phyloP scores from a whole-genome alignment of 2,329 filamentous ascomycete species.

The Aspergillus brasiliensis region DNA sequence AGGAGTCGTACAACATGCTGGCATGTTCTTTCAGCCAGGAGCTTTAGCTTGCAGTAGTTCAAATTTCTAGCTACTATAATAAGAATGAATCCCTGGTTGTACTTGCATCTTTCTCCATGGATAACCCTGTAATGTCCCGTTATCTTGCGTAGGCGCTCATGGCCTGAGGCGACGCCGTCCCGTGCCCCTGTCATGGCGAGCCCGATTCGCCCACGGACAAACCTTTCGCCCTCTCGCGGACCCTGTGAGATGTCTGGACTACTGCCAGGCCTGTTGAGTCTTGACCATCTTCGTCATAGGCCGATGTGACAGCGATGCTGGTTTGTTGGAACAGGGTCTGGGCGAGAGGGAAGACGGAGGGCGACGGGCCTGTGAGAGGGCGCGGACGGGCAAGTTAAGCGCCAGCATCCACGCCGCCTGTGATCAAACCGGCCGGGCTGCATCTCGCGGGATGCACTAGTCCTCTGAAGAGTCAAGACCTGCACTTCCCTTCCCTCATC shows the following conservation, averaged over 20 bases:
- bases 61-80: constrained; percentile 11
- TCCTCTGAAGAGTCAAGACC: constrained; percentile 22
- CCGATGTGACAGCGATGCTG: constrained; percentile 18
- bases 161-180: background rate
- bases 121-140: background rate
- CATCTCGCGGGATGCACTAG: constrained; percentile 21
- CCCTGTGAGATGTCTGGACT: constrained; percentile 9
- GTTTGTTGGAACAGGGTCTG: constrained; percentile 12
- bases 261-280: constrained; percentile 10
- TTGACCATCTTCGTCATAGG: constrained; percentile 4
- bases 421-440: constrained; percentile 34
- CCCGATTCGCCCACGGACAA: background rate
- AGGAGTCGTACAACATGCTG: background rate
- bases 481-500: constrained; percentile 6
- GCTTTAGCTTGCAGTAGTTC: constrained; percentile 22
- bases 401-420: constrained; percentile 32
- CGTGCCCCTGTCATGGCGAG: background rate
- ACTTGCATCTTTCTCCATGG: background rate
- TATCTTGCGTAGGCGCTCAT: background rate
- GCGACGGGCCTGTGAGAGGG: constrained; percentile 18
- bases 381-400: constrained; percentile 26
- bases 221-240: background rate
- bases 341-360: constrained; percentile 7
- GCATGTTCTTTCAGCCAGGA: background rate
- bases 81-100: background rate